Conservation (phyloP, 2,329 filamentous ascomycete species). For the Pestalotiopsis sp. region DNA sequence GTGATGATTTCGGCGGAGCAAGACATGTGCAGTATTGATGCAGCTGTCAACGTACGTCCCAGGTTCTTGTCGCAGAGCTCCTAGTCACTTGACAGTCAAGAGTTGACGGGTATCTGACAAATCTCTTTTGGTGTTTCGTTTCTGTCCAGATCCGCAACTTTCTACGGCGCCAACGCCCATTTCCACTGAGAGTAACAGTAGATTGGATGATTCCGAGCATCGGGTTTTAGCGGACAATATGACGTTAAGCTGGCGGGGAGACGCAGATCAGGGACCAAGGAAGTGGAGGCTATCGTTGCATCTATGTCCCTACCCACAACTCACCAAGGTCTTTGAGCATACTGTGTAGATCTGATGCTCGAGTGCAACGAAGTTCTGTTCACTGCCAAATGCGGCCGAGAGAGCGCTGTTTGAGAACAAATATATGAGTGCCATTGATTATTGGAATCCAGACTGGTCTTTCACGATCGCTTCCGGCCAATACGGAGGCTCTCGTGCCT, state of each 20-base stretch:
- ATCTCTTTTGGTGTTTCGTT: background rate
- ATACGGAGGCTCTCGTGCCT: conserved; percentile 13
- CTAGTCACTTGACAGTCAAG: no score
- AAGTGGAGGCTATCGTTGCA: background rate
- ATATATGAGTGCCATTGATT: background rate
- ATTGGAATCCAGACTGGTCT: background rate
- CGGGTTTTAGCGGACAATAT: background rate
- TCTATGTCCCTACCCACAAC: background rate
- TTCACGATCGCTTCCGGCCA: background rate
- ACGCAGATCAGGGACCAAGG: background rate
- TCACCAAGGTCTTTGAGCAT: background rate
- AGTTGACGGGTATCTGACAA: no score
- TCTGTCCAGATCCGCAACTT: background rate
- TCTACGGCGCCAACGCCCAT: background rate
- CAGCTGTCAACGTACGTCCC: no score
- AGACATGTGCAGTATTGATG: no score
- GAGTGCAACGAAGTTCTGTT: background rate
- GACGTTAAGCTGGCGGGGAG: background rate
- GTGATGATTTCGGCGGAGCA: no score
- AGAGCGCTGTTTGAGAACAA: conserved; percentile 19
- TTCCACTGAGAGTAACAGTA: background rate
- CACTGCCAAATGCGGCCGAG: background rate
- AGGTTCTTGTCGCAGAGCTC: no score
- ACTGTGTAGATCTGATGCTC: background rate
- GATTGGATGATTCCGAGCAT: background rate